Evolutionary conservation across 495 filamentous ascomycete species (phyloP).

Genomic region (Daldinia concentrica): DNA sequence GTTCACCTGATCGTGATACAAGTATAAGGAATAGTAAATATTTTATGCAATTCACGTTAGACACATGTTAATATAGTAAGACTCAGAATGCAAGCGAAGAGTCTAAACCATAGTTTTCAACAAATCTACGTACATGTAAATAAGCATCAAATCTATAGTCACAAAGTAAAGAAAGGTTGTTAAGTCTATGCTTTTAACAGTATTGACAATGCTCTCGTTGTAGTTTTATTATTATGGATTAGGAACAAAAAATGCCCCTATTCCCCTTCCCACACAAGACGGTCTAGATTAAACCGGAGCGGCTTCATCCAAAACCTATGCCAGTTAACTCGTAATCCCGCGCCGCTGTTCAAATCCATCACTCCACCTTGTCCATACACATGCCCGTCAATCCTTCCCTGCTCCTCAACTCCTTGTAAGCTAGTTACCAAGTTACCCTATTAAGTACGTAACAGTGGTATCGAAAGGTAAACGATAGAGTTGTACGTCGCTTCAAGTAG

Average conservation of each 20-base stretch:
- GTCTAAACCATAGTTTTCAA: neutral
- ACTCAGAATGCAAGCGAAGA: neutral
- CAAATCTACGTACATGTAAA: neutral
- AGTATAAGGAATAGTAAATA: neutral
- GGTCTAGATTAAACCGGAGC: neutral
- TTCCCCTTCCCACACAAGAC: neutral
- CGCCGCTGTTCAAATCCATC: conserved; percentile 3
- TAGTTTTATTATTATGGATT: conserved; percentile 27
- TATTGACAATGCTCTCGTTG: neutral
- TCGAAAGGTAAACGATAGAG: conserved; percentile 5
- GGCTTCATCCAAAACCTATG: conserved; percentile 2
- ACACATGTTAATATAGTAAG: neutral
- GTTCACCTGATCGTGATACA: neutral
- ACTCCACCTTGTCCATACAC: neutral
- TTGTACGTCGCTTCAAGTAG: neutral
- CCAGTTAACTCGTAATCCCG: conserved; percentile 6
- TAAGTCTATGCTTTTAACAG: neutral
- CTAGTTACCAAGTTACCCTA: neutral
- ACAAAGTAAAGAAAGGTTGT: neutral
- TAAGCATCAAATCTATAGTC: neutral
- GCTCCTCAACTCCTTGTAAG: conserved; percentile 1
- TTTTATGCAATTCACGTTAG: neutral
- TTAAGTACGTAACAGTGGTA: neutral
- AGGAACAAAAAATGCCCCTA: conserved; percentile 5
- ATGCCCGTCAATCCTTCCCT: conserved; percentile 1